phyloP scores from a whole-genome alignment of 345 rosid species.

The Aegle marmelos region DNA sequence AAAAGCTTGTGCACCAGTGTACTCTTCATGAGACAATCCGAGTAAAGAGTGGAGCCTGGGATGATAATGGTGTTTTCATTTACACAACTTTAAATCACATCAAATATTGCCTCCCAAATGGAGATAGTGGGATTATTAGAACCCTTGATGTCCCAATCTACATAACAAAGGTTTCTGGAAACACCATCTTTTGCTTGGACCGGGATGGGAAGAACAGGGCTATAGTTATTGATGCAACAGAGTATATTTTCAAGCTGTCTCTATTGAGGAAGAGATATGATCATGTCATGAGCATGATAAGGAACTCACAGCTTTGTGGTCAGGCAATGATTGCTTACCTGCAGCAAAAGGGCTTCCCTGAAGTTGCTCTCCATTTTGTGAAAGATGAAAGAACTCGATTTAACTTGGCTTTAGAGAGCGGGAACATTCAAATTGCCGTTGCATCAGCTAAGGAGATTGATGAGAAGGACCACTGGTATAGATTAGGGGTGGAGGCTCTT shows the following conservation, averaged over 20 bases:
- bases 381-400: conserved; percentile 93
- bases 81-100: conserved; percentile 87
- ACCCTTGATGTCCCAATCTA: conserved; percentile 88
- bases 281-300: conserved; percentile 94
- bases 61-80: conserved; percentile 87
- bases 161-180: conserved; percentile 71
- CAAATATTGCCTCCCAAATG: conserved; percentile 93
- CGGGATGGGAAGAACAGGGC: conserved; percentile 78
- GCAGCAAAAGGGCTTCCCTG: conserved; percentile 97
- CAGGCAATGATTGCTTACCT: conserved; percentile 96
- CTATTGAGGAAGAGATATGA: conserved; percentile 79
- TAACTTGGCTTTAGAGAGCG: conserved; percentile 92
- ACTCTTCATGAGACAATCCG: conserved; percentile 92
- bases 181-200: conserved; percentile 73
- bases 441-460: conserved; percentile 96
- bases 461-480: conserved; percentile 93
- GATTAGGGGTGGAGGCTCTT: conserved; percentile 95
- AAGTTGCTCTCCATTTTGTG: conserved; percentile 97
- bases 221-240: conserved; percentile 74
- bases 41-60: conserved; percentile 97
- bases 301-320: conserved; percentile 90
- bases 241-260: conserved; percentile 83
- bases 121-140: conserved; percentile 79
- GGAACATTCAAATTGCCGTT: conserved; percentile 91
- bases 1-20: conserved; percentile 79